Evolutionary conservation across 371 early-diverging fungal genomes (phyloP), one percentile per base, ranked within the genome.

Genomic region (Rhizopus arrhizus): DNA sequence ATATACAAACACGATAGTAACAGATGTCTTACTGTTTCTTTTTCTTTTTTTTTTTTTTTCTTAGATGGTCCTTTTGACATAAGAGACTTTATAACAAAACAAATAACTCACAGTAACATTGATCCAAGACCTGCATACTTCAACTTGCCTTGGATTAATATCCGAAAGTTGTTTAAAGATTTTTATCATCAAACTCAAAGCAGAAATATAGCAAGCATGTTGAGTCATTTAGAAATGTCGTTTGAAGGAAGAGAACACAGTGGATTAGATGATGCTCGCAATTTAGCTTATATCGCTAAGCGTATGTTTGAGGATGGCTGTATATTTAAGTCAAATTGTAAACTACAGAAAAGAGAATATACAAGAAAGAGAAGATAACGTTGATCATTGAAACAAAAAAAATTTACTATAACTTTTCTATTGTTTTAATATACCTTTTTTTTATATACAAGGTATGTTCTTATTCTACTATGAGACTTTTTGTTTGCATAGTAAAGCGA

Each of bases 51-150:
- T 45, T 36, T 35, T 60, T 61, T 75, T 73, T 46, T 61, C 73
- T 74, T 82, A 61, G 91, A 90, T 69, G 93, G 94, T 0, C 91
- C 91, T 0, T 92, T 87, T 81, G 94, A 94, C 68, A 84, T 92
- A 48, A 87, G 90, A 3, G 89, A 91, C 58, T 93, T 92, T 70
- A 76, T 91, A 22, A 75, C 81, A 31, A 90, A 91, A 59, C 85
- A 87, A 61, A 83, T 85, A 45, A 53, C 46, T 0, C 77, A 77
- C 43, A 85, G 86, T 28, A 53, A 69, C 10, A 71, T 83, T 55
- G 68, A 72, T 29, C 48, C 52, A n/a, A 77, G 80, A 41, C 85
- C 84, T 0, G 52, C 50, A 0, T 84, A 81, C 58, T 79, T 85
- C 73, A 63, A 67, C 28, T 52, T 72, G 58, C 75, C 89, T 59